A percentile compares a stretch with the other conserved stretches of the same genome.
These are phyloP conservation scores for Dactylellina drechsleri DNA, from an alignment of 2,329 filamentous ascomycete species.

Conservation along the genomic window DNA sequence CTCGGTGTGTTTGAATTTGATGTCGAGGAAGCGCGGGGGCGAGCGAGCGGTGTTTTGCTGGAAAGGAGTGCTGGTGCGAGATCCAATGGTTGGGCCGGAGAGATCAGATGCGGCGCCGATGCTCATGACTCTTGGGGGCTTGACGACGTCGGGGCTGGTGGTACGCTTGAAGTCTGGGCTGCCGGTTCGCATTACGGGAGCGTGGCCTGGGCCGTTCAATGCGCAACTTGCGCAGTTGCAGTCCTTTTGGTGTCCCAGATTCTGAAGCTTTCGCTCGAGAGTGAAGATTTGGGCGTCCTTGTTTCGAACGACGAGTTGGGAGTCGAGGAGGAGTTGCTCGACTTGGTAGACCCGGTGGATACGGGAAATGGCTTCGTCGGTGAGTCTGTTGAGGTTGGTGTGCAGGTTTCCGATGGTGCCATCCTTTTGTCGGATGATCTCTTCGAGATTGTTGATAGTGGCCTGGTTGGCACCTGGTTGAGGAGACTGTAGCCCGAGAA, in stretches of 20 bases:
- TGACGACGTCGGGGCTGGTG: conserved; percentile 39
- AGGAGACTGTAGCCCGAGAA: conserved; percentile 20
- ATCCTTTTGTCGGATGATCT: conserved; percentile 52
- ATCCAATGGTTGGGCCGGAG: conserved; percentile 40
- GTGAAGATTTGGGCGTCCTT: conserved; percentile 50
- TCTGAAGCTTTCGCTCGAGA: conserved; percentile 43
- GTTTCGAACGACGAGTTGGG: conserved; percentile 45
- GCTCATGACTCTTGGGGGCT: conserved; percentile 36
- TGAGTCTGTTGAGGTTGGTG: conserved; percentile 51
- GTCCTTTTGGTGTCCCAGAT: conserved; percentile 42
- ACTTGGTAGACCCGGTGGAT: conserved; percentile 53
- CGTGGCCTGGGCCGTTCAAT: background rate
- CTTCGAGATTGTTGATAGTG: conserved; percentile 41
- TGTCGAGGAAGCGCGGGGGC: conserved; percentile 49
- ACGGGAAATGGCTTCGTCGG: conserved; percentile 49
- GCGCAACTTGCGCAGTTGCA: conserved; percentile 45
- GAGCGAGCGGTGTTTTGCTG: conserved; percentile 25
- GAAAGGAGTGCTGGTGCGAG: conserved; percentile 48
- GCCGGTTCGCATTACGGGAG: conserved; percentile 10
- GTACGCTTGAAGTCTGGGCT: conserved; percentile 47
- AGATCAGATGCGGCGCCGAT: conserved; percentile 43
- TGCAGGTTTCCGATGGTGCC: conserved; percentile 46
- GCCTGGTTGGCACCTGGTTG: conserved; percentile 12
- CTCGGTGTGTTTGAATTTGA: conserved; percentile 50
- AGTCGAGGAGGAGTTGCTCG: conserved; percentile 50